These are phyloP conservation scores for Backusella sp. DNA, from an alignment of 192 early-diverging fungal species.

Conservation along the genomic window DNA sequence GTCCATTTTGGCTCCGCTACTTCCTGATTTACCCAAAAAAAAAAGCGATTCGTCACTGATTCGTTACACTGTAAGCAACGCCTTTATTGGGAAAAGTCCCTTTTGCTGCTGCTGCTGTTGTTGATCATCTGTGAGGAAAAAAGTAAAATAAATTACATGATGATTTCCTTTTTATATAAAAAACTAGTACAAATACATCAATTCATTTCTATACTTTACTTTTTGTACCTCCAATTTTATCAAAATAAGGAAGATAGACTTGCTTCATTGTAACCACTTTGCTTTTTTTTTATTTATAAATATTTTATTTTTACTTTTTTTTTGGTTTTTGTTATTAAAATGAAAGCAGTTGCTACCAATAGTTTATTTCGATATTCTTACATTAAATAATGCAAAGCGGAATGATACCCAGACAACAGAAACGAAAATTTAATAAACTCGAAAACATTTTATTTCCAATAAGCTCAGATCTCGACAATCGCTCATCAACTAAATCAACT, in stretches of 20 bases:
- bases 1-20: background rate
- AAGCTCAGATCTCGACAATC: background rate
- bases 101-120: background rate
- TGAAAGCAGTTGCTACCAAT: background rate
- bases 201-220: background rate
- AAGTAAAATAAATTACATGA: background rate
- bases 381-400: background rate
- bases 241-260: slow-evolving; percentile 2
- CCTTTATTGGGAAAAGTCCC: background rate
- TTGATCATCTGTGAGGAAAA: background rate
- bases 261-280: slow-evolving; percentile 5
- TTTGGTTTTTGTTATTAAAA: background rate
- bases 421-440: background rate
- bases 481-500: background rate
- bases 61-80: background rate
- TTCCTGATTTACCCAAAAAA: background rate
- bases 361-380: background rate
- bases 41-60: background rate
- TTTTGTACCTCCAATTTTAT: slow-evolving; percentile 2
- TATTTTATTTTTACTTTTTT: background rate
- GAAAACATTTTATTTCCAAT: slow-evolving; percentile 3
- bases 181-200: slow-evolving; percentile 3
- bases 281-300: slow-evolving; percentile 5
- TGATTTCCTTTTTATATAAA: slow-evolving; percentile 8
- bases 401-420: slow-evolving; percentile 9